Evolutionary conservation across 345 rosid species (phyloP).

Genomic region (Anacardium occidentale): DNA sequence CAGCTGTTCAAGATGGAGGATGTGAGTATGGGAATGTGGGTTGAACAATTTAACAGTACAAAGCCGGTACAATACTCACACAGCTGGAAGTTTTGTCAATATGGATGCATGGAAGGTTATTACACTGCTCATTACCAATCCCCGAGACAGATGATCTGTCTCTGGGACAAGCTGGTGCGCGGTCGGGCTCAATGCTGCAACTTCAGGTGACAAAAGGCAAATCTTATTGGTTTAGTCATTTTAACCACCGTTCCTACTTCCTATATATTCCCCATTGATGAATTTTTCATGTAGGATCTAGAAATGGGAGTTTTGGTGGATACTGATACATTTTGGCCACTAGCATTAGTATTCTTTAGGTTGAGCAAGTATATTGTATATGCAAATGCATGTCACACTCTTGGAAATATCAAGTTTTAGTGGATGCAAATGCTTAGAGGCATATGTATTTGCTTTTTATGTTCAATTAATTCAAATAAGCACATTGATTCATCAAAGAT

Average conservation of each 20-base stretch:
- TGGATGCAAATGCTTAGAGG: not conserved
- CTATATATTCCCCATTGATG: not conserved
- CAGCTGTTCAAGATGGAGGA: constrained; percentile 99
- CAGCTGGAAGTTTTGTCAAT: constrained; percentile 93
- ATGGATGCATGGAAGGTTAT: constrained; percentile 84
- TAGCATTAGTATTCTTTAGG: too few species aligned
- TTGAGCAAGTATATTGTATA: constrained; percentile 5
- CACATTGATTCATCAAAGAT: too few species aligned
- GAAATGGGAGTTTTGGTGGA: too few species aligned
- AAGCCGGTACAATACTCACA: constrained; percentile 77
- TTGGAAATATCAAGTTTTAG: not conserved
- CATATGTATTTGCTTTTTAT: not conserved
- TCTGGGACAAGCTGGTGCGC: constrained; percentile 83
- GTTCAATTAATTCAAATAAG: too few species aligned
- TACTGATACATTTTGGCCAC: too few species aligned
- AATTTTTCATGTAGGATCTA: not conserved
- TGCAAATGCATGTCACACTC: not conserved
- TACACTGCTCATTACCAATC: constrained; percentile 96
- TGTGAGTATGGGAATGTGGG: constrained; percentile 99
- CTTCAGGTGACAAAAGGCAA: constrained; percentile 53
- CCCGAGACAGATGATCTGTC: constrained; percentile 86
- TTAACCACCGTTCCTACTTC: not conserved
- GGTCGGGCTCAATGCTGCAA: constrained; percentile 82
- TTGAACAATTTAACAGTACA: constrained; percentile 70
- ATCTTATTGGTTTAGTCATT: not conserved